Base-by-base conservation (phyloP, 331 rosid genomes). In the Phaseolus coccineus region DNA sequence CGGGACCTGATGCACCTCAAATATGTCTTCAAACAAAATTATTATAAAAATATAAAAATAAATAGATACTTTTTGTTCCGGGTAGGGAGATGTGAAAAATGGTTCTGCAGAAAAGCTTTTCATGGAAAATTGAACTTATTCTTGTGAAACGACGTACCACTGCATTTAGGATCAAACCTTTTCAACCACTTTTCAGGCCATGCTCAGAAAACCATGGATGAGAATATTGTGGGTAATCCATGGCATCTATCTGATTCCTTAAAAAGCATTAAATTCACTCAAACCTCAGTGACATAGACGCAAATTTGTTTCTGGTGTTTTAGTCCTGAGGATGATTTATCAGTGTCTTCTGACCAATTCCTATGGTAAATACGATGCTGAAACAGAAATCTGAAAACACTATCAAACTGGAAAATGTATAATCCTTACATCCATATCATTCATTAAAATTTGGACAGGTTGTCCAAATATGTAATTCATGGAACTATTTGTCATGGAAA, bases 381-480 rank as follows among this genome's bases (percentile, higher is more conserved):
- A 70, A n/a, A 10, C 6, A 33, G 13, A 71, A 75, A 61, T 40
- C 52, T 56, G 63, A 13, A 70, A 71, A 31, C 19, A 57, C 28
- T 14, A 16, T 27, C 3, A 30, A 2, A 4, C 53, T 13, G 46
- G 28, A 24, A 76, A 70, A 28, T 69, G 33, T 55, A 53, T 59
- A 37, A 5, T 75, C 44, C 59, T 46, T 81, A 44, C 83, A 67
- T 62, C 56, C 71, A 67, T 35, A 33, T 39, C 50, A 69, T 27
- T 78, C 65, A 74, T 52, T 53, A 9, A 80, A 76, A 80, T 76
- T 76, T 83, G 83, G 87, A 80, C 83, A 40, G 50, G 75, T 58
- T 3, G 28, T 85, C 83, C 75, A 77, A 81, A 51, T 53, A 79
- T 10, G 52, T 63, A 13, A 9, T 61, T 40, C 2, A 16, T 75